phyloP scores from a whole-genome alignment of 2,329 filamentous ascomycete species.

The Cladophialophora yegresii region DNA sequence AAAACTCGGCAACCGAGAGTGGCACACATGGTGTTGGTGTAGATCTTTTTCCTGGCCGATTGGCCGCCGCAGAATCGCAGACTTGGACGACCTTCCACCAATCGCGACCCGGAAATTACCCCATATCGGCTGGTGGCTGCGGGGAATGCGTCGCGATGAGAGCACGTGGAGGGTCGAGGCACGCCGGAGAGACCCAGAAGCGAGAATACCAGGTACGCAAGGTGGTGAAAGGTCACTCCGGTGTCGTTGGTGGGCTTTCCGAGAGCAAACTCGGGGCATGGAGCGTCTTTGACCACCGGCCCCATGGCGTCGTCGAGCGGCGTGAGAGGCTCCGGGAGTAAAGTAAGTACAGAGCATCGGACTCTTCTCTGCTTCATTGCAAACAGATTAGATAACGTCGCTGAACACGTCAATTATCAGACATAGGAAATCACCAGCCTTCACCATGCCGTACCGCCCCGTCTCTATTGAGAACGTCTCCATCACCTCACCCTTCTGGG shows the following conservation, averaged over 20 bases:
- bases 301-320: not conserved
- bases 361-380: not conserved
- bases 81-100: not conserved
- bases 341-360: not conserved
- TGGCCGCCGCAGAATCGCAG: not conserved
- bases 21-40: not conserved
- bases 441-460: not conserved
- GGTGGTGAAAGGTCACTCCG: not conserved
- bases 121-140: not conserved
- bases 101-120: not conserved
- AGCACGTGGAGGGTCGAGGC: not conserved
- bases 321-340: not conserved
- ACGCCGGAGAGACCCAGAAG: not conserved
- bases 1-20: not conserved
- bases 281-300: not conserved
- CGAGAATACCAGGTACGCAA: not conserved
- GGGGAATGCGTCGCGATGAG: not conserved
- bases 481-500: not conserved
- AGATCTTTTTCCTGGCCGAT: not conserved
- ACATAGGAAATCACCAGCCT: not conserved
- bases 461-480: not conserved
- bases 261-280: not conserved
- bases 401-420: not conserved
- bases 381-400: not conserved
- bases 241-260: not conserved